Conservation (phyloP, 140 eudicot species). For the Erigeron philadelphicus region DNA sequence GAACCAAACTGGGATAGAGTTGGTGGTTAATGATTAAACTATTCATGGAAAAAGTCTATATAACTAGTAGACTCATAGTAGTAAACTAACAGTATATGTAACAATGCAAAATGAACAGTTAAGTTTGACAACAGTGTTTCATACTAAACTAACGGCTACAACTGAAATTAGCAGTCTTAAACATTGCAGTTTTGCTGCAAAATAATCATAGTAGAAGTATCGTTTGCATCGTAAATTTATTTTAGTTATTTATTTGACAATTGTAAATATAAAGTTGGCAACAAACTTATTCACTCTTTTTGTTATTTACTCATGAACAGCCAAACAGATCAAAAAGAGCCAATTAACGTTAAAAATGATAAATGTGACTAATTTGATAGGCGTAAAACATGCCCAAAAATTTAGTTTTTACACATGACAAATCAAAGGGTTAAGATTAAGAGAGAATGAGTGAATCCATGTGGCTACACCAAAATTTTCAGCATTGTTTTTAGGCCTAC, state of each 20-base stretch:
- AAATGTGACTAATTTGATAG: not conserved
- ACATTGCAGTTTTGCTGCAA: not conserved
- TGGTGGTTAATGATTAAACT: slow-evolving; percentile 21
- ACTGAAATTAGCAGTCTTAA: not conserved
- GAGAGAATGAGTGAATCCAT: no score
- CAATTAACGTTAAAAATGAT: not conserved
- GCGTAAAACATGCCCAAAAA: no score
- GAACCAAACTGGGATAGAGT: slow-evolving; percentile 14
- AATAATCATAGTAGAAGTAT: not conserved
- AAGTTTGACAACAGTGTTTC: not conserved
- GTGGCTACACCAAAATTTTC: no score
- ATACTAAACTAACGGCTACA: not conserved
- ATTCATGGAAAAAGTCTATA: not conserved
- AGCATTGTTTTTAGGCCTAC: no score
- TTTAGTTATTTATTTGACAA: no score
- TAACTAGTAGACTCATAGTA: not conserved
- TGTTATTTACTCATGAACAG: not conserved
- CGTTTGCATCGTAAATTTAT: no score
- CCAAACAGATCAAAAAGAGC: not conserved
- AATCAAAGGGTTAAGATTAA: no score
- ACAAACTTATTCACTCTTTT: not conserved
- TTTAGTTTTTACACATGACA: no score
- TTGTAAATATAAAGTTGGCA: no score
- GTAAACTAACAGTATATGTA: no score
- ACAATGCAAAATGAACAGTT: not conserved